Evolutionary conservation across 1,139 yeast species (phyloP).

Genomic region (Saccharomyces hybrid): DNA sequence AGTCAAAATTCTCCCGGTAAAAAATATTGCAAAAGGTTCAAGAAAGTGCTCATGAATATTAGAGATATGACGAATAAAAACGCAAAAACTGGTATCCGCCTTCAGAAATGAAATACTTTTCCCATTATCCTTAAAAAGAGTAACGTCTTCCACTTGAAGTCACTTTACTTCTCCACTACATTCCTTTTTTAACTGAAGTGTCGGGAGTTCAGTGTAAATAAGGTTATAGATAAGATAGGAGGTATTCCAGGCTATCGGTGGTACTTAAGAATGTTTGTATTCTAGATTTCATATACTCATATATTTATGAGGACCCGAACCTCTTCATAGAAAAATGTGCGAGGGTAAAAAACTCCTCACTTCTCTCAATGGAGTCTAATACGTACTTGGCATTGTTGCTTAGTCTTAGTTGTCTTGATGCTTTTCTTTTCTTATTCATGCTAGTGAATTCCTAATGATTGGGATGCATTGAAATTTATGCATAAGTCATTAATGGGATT

Average conservation of each 20-base stretch:
- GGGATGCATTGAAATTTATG: background rate
- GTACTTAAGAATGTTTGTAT: background rate
- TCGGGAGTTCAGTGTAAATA: constrained; percentile 69
- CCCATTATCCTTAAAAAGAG: background rate
- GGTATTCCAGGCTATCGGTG: background rate
- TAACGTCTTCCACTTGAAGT: background rate
- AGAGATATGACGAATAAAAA: background rate
- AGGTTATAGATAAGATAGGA: background rate
- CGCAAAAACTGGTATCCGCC: background rate
- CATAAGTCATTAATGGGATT: background rate
- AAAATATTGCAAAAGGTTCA: background rate
- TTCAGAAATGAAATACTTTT: background rate
- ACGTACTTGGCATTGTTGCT: constrained; percentile 22
- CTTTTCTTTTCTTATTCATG: background rate
- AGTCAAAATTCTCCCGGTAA: background rate
- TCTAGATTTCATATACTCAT: background rate
- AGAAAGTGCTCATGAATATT: background rate
- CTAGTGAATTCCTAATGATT: background rate
- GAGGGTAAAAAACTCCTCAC: constrained; percentile 31
- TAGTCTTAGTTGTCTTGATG: constrained; percentile 5
- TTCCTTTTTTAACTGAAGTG: constrained; percentile 54
- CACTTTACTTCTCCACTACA: constrained; percentile 2
- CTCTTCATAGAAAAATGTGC: constrained; percentile 55
- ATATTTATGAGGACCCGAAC: constrained; percentile 18
- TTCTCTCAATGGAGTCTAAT: constrained; percentile 6